Evolutionary conservation across 2,329 filamentous ascomycete genomes (phyloP), one percentile per base, ranked within the genome.

Genomic region (Phyllosticta capitalensis): DNA sequence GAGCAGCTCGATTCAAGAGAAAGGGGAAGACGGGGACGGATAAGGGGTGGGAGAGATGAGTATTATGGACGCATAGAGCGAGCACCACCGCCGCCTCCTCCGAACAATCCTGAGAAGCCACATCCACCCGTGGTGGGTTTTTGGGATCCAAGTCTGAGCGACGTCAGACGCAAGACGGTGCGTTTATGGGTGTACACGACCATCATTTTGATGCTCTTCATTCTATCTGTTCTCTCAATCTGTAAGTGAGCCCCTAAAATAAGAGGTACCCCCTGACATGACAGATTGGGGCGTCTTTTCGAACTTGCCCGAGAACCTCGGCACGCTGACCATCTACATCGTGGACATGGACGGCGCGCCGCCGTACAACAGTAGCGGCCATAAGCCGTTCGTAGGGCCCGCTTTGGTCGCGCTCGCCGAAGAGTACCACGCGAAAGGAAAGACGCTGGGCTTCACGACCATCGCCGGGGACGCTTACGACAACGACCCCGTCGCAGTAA

Each of bases 341-440:
- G 83, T 87, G 26, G 82, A 86, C 67, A 85, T 87, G 63, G 84
- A 88, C 66, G 80, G 79, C 3, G 75, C 77, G 52, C 73, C 79
- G 1, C 82, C 82, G 1, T 84, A 81, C 62, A 66, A 74, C 63
- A 55, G 61, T 17, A 74, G 73, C 38, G 71, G 73, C 3, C 73
- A 61, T 38, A 28, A 28, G 21, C 26, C 83, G 0, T 65, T 86
- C 1, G 76, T 87, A n/a, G 84, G 84, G 0, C 82, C 81, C 0
- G 70, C 75, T 0, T 75, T 85, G 10, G 76, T 75, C 1, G 65
- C 78, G 28, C 68, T 79, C 0, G 78, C 76, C 0, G 67, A 78
- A 48, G 64, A 76, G n/a, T 71, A 79, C 55, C 63, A 78, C 26
- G 67, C 71, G 7, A 65, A 66, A 22, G 72, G 73, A 0, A 75